Evolutionary conservation across 169 alveolate genomes (phyloP), one percentile per base, ranked within the genome.

Genomic region (Toxoplasma gondii): DNA sequence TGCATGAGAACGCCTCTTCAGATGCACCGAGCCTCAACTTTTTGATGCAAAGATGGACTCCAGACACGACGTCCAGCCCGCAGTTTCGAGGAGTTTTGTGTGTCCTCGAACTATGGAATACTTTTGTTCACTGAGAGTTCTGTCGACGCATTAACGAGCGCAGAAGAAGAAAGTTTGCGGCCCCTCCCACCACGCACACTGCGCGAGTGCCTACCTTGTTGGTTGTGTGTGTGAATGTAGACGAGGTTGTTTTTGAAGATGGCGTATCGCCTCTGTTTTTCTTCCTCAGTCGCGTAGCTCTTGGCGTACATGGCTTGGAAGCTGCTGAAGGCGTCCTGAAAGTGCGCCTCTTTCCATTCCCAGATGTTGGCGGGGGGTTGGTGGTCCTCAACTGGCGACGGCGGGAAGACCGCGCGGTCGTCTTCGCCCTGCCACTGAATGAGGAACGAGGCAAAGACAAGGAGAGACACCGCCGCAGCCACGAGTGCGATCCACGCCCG

Each of bases 201-300:
- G 58, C 22, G 31, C 29, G 74, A 1, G 31, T 27, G 44, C 93
- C 24, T 41, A 78, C 94, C 90, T 81, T 93, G 96, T 19, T 53
- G 78, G 95, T 95, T 95, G 54, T 92, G 95, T 0, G 83, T 88
- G 64, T 84, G 82, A 34, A 95, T 95, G 88, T 86, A 93, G 80
- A 74, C 88, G 49, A 93, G 88, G 82, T 95, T 95, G 53, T 43
- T 87, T 82, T 91, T 93, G 94, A 58, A 95, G 81, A 95, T 93
- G 36, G 91, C 94, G 88, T 80, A 95, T 41, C 97, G 69, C 64
- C 78, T 91, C n/a, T 54, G 54, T 45, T 44, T 92, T 53, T 95
- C 97, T 44, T 78, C 95, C 88, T n/a, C 43, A 17, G 94, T 49
- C 34, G 88, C 91, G 78, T 95, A 95, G 31, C 34, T n/a, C 88